phyloP scores from a whole-genome alignment of 352 stramenopile species.

The Phytophthora cajani region DNA sequence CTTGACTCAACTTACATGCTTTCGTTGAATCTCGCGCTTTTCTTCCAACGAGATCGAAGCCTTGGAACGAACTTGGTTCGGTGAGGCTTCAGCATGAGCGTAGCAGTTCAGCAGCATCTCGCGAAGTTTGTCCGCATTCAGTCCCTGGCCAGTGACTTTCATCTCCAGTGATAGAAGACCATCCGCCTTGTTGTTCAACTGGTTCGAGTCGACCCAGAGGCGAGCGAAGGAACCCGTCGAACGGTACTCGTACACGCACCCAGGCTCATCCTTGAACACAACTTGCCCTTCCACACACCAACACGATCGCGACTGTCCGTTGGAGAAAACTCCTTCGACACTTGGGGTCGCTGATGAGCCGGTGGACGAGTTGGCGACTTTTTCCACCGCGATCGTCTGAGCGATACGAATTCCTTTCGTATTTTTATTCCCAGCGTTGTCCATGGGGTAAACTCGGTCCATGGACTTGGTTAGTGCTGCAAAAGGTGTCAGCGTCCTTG shows the following conservation, averaged over 20 bases:
- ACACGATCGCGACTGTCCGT: constrained; percentile 31
- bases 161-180: constrained; percentile 41
- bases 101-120: constrained; percentile 72
- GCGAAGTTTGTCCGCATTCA: constrained; percentile 55
- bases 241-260: constrained; percentile 60
- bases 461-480: constrained; percentile 51
- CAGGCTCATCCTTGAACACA: constrained; percentile 53
- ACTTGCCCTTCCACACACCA: constrained; percentile 72
- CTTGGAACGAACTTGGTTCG: constrained; percentile 51
- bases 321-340: constrained; percentile 22
- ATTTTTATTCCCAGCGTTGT: constrained; percentile 19
- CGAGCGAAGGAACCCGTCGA: constrained; percentile 59
- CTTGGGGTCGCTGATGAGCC: constrained; percentile 8
- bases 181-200: constrained; percentile 3
- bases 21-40: constrained; percentile 71
- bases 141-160: constrained; percentile 50
- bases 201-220: constrained; percentile 31
- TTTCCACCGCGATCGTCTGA: constrained; percentile 54
- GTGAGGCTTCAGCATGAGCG: constrained; percentile 40
- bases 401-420: constrained; percentile 59
- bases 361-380: constrained; percentile 26
- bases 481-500: constrained; percentile 58
- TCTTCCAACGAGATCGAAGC: constrained; percentile 57
- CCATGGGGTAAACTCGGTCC: constrained; percentile 50
- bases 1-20: constrained; percentile 53